Percentiles rank a stretch among this genome's conserved stretches.
These are phyloP conservation scores for Jackrogersella minutella DNA, from an alignment of 495 filamentous ascomycete genomes.

Conservation along the genomic window DNA sequence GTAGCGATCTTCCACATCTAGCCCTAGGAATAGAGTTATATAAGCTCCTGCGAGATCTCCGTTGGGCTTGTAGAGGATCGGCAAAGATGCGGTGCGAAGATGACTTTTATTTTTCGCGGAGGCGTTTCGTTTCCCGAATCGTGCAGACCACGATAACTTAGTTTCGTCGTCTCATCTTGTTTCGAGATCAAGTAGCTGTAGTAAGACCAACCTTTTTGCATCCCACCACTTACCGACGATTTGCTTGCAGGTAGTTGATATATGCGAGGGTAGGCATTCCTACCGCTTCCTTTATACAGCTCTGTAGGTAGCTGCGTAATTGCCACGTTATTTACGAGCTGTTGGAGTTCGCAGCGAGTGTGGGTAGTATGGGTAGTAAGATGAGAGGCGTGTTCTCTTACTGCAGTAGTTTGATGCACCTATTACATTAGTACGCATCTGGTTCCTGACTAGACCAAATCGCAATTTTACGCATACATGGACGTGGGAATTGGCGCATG, in stretches of 20 bases:
- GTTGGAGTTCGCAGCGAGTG: conserved; percentile 13
- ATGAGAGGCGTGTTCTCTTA: conserved; percentile 13
- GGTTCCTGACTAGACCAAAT: conserved; percentile 39
- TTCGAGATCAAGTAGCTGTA: conserved; percentile 8
- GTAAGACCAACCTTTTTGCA: conserved; percentile 17
- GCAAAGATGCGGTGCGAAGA: conserved; percentile 1
- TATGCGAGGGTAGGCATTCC: conserved; percentile 2
- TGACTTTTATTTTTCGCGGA: conserved; percentile 4
- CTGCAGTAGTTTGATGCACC: conserved; percentile 34
- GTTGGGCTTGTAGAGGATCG: conserved; percentile 18
- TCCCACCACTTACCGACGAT: not conserved
- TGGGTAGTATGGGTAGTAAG: conserved; percentile 19
- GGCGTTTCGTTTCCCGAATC: conserved; percentile 11
- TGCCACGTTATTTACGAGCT: conserved; percentile 4
- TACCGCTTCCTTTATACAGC: not conserved
- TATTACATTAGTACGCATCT: conserved; percentile 34
- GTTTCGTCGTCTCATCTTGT: conserved; percentile 11
- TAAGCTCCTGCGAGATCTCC: conserved; percentile 21
- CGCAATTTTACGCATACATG: conserved; percentile 37
- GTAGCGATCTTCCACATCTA: conserved; percentile 20
- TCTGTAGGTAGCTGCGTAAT: conserved; percentile 2
- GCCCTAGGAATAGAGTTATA: conserved; percentile 14
- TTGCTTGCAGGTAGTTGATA: not conserved
- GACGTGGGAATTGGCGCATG: conserved; percentile 24
- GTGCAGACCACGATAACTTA: conserved; percentile 10